Percentiles rank a stretch among this genome's conserved stretches.
Evolutionary conservation across 2,329 filamentous ascomycete genomes (phyloP).

Genomic region (Ophiocordyceps camponoti-rufipedis): DNA sequence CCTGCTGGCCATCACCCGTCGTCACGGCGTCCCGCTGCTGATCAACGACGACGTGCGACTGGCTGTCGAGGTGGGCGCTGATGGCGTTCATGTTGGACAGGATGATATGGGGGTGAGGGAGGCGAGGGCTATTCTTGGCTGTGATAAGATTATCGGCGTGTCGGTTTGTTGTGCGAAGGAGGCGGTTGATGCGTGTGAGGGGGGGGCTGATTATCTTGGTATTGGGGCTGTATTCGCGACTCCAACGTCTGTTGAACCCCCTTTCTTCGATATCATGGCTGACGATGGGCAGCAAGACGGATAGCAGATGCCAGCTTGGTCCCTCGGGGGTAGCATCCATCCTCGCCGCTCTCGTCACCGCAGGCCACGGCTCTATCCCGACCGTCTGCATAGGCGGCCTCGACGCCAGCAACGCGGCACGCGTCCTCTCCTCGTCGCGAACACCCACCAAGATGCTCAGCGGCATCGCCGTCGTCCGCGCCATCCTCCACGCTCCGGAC

Average conservation of each 20-base stretch:
- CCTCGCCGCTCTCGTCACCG: constrained; percentile 34
- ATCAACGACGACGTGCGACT: constrained; percentile 92
- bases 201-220: constrained; percentile 79
- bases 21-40: constrained; percentile 56
- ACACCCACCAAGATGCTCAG: constrained; percentile 42
- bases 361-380: constrained; percentile 25
- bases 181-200: constrained; percentile 49
- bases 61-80: constrained; percentile 65
- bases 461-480: constrained; percentile 78
- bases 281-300: constrained; percentile 45
- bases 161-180: constrained; percentile 63
- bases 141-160: constrained; percentile 69
- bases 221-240: constrained; percentile 84
- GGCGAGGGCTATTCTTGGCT: constrained; percentile 56
- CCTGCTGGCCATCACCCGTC: constrained; percentile 53
- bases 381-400: constrained; percentile 83
- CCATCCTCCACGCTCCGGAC: constrained; percentile 57
- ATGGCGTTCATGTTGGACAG: constrained; percentile 89
- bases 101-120: constrained; percentile 60
- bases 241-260: constrained; percentile 33
- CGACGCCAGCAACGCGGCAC: constrained; percentile 56
- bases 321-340: constrained; percentile 30
- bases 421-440: constrained; percentile 50
- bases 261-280: not conserved
- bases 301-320: constrained; percentile 52